Base-by-base conservation (phyloP, 2,329 filamentous ascomycete genomes). In the Fusarium kyushuense region DNA sequence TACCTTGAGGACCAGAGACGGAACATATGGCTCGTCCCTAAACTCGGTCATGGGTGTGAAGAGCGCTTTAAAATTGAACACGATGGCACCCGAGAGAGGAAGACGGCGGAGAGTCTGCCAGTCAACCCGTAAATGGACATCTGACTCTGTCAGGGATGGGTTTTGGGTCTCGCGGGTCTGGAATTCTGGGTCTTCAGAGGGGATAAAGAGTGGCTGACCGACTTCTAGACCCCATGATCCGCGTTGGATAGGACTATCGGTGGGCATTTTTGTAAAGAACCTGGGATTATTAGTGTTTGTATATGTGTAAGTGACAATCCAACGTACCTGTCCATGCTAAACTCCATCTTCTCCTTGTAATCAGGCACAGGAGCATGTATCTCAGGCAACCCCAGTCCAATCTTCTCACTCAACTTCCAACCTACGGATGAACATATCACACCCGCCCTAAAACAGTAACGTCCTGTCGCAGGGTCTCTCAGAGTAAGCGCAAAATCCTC, bases 51-150 rank as follows among this genome's bases (percentile, higher is more conserved):
- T 76, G 0, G 91, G 91, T 0, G 92, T 96, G 78, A 96, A 96
- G 0, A 96, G 78, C 0, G 91, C 92, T 75, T 95, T 96, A 86
- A 95, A 97, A 77, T 96, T 96, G 82, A 97, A 97, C 0, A 93
- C 86, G 2, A 97, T 82, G 0, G 86, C 90, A 0, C 87, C 92
- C 0, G 90, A 93, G 0, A 97, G 81, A 0, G 93, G 93, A 0
- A 97, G 80, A 4, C 93, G 87, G 3, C 93, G 88, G 6, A 97
- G 81, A 0, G 93, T 97, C 78, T 97, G 94, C 92, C 93, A 96
- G 77, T 97, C 93, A 3, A 96, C 92, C 6, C 93, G 87, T 2
- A 97, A 81, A 63, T 90, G 81, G 66, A 92, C 82, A 33, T 92
- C 86, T 0, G 86, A 83, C 3, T 88, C 74, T 1, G 79, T 80